Conservation (phyloP, 2,329 filamentous ascomycete species). For the Harringtonia lauricola region DNA sequence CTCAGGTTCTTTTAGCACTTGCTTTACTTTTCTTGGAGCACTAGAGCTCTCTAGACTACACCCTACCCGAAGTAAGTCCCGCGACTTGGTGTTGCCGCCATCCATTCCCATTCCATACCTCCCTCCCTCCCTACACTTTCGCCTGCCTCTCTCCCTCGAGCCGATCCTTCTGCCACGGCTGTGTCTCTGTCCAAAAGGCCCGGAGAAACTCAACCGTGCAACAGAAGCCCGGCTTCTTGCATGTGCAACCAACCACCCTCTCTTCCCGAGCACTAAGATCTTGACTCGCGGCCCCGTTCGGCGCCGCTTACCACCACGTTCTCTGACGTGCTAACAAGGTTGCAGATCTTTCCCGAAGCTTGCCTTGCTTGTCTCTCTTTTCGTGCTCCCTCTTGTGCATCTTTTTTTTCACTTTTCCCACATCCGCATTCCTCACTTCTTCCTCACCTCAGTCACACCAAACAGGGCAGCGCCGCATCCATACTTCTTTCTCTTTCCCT, state of each 20-base stretch:
- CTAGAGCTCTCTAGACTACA: background rate
- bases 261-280: background rate
- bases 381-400: no score
- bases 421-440: background rate
- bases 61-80: no score
- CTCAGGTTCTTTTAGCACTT: background rate
- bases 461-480: no score
- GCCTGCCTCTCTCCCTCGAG: background rate
- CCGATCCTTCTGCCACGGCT: no score
- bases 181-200: no score
- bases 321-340: no score
- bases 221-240: background rate
- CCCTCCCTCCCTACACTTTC: background rate
- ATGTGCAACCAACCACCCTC: no score
- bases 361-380: background rate
- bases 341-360: background rate
- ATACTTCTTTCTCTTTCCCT: background rate
- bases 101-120: background rate
- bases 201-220: background rate
- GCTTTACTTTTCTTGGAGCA: background rate
- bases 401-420: background rate
- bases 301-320: no score
- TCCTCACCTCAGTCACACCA: no score
- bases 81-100: no score
- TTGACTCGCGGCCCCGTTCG: no score